A percentile compares a stretch with the other conserved stretches of the same genome.
These are phyloP conservation scores for Diaporthe humulicola DNA, from an alignment of 2,329 filamentous ascomycete species.

Conservation along the genomic window DNA sequence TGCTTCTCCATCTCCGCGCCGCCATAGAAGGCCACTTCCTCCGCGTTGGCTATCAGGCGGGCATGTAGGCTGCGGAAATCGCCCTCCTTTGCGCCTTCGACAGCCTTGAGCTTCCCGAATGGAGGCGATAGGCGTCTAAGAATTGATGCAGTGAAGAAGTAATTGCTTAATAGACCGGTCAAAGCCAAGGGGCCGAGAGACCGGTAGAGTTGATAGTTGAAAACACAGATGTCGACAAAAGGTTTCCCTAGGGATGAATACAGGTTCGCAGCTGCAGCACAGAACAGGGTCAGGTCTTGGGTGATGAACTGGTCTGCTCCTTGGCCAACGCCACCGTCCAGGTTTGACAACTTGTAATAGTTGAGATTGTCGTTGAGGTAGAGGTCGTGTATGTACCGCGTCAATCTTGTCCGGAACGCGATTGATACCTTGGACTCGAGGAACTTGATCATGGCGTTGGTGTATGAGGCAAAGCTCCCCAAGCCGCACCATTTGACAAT, in stretches of 20 bases:
- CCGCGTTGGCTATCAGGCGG: constrained; percentile 93
- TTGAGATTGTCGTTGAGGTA: constrained; percentile 96
- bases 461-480: constrained; percentile 93
- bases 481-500: constrained; percentile 96
- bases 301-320: constrained; percentile 98
- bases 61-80: constrained; percentile 94
- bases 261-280: constrained; percentile 88
- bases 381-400: constrained; percentile 95
- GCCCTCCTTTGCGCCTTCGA: constrained; percentile 94
- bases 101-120: constrained; percentile 96
- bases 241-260: constrained; percentile 99
- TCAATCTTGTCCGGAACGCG: constrained; percentile 94
- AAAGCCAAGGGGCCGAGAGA: constrained; percentile 91
- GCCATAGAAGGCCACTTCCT: constrained; percentile 97
- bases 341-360: constrained; percentile 94
- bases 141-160: constrained; percentile 93
- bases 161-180: constrained; percentile 89
- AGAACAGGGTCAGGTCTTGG: constrained; percentile 95
- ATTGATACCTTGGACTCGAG: constrained; percentile 98
- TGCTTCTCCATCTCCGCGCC: constrained; percentile 95
- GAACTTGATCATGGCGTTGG: constrained; percentile 99
- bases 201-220: constrained; percentile 96
- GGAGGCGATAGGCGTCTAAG: constrained; percentile 90
- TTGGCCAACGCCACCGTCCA: constrained; percentile 93
- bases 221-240: constrained; percentile 95